phyloP scores from a whole-genome alignment of 1,284 basidiomycete genomes.

The Boletus semigastroideus region DNA sequence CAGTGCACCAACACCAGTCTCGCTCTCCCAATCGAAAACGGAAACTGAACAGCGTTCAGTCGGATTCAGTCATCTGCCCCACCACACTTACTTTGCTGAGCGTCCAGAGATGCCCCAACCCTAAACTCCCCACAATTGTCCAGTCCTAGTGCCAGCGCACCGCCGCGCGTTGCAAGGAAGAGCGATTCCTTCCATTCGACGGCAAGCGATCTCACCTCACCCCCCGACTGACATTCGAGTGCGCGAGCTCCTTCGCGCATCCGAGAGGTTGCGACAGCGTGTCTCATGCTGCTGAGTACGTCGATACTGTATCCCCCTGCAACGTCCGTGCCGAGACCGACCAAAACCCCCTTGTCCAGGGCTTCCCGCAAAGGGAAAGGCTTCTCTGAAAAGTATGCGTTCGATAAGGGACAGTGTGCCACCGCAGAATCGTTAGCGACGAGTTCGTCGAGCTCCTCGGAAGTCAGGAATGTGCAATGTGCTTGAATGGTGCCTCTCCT shows the following conservation, averaged over 20 bases:
- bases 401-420: conserved; percentile 85
- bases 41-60: conserved; percentile 40
- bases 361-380: conserved; percentile 77
- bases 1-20: conserved; percentile 63
- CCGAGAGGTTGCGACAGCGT: conserved; percentile 68
- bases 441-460: conserved; percentile 52
- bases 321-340: conserved; percentile 83
- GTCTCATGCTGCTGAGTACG: conserved; percentile 77
- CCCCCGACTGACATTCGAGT: conserved; percentile 24
- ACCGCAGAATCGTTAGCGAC: conserved; percentile 55
- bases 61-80: not conserved
- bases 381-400: conserved; percentile 78
- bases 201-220: conserved; percentile 33
- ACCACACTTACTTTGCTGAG: conserved; percentile 65
- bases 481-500: conserved; percentile 72
- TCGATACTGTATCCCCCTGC: conserved; percentile 81
- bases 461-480: conserved; percentile 76
- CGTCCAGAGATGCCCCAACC: conserved; percentile 77
- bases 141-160: conserved; percentile 65
- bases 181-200: conserved; percentile 81
- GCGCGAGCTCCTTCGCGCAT: conserved; percentile 62
- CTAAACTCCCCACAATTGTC: conserved; percentile 52
- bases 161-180: conserved; percentile 78
- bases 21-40: conserved; percentile 54
- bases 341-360: conserved; percentile 55